Base-by-base conservation (phyloP, 306 rosid species). In the Erythrophleum fordii region DNA sequence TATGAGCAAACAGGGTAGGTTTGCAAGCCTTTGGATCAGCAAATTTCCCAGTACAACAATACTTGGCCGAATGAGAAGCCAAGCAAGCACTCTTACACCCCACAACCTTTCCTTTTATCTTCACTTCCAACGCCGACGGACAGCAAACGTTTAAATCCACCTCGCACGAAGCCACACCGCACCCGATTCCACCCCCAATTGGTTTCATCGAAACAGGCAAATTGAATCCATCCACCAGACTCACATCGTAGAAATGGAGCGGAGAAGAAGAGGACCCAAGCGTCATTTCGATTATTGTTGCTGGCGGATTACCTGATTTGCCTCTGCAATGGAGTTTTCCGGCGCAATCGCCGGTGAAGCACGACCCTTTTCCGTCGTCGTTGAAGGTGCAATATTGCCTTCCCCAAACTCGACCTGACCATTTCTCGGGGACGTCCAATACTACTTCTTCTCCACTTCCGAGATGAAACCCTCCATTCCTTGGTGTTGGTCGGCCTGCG, bases 381-480 rank as follows among this genome's bases (percentile, higher is more conserved):
- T 85, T 82, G 49, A 90, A 90, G 62, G 8, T 17, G 73, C 94
- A 90, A 1, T 90, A 88, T 45, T 88, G 92, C 69, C 94, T 77
- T 11, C 88, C 92, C 94, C 92, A 90, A 70, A 90, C 85, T 76
- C 94, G 81, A 10, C 94, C 94, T 3, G 94, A 90, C 92, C 92
- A 90, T 62, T 88, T 88, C 5, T 86, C 87, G 0, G 84, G 84
- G 55, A 86, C 82, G 34, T 83, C 90, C 4, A 88, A 69, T 1
- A 90, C 85, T 23, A 44, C 84, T 68, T 90, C 92, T 67, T 88
- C 85, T 0, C 94, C 90, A 3, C 87, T 83, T 20, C 92, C 91
- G 7, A 90, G 88, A 42, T 88, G 92, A 72, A 90, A 90, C n/a
- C 94, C 94, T 0, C 94, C 92, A 3, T 86, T 81, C 58, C 84